Conservation (phyloP, 2,329 filamentous ascomycete genomes). For the Ophiostoma pallidulum region DNA sequence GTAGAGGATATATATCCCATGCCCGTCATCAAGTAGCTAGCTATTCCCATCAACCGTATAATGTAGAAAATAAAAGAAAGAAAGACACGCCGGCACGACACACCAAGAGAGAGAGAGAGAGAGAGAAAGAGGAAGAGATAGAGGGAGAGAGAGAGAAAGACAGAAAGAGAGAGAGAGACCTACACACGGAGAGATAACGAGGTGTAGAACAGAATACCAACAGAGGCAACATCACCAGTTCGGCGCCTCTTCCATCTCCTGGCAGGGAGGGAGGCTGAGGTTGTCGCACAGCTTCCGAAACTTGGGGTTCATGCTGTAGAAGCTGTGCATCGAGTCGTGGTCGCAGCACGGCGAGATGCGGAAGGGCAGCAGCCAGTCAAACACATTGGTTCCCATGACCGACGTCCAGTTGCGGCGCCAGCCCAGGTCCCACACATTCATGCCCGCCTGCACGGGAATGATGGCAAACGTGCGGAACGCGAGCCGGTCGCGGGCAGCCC, state of each 20-base stretch:
- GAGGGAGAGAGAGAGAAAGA: no score
- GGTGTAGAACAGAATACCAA: no score
- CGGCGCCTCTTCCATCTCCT: slow-evolving; percentile 7
- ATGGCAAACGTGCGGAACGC: slow-evolving; percentile 68
- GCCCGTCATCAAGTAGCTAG: neutral
- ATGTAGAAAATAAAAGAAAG: neutral
- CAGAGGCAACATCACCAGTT: no score
- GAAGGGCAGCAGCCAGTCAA: slow-evolving; percentile 77
- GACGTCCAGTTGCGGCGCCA: slow-evolving; percentile 60
- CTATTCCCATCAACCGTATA: neutral
- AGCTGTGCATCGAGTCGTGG: slow-evolving; percentile 55
- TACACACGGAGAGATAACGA: neutral
- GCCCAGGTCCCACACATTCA: slow-evolving; percentile 81
- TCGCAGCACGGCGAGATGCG: slow-evolving; percentile 63
- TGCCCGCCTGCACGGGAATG: slow-evolving; percentile 58
- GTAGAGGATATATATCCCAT: neutral
- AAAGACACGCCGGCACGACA: neutral
- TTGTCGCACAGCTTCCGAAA: slow-evolving; percentile 46
- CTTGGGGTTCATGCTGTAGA: slow-evolving; percentile 57
- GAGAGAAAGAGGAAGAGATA: no score
- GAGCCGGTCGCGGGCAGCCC: slow-evolving; percentile 31
- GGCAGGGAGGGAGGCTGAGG: slow-evolving; percentile 24
- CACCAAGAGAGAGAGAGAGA: no score
- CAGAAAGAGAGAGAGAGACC: neutral
- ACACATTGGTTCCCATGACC: slow-evolving; percentile 62